Evolutionary conservation across 176 grass and related monocot species (phyloP).

Genomic region (Bothriochloa decipiens): DNA sequence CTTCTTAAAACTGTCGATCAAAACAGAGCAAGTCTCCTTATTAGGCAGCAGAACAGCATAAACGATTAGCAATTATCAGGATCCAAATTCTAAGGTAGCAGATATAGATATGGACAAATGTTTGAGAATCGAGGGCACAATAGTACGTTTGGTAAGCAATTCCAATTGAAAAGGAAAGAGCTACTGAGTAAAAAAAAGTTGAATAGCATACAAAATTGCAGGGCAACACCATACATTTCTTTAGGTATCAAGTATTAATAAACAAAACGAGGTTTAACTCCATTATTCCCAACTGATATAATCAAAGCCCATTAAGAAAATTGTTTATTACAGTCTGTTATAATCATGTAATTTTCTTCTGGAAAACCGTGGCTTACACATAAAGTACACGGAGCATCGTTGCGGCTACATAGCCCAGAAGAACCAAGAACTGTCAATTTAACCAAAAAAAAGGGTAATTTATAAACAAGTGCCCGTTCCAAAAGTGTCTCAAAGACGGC

Average conservation of each 20-base stretch:
- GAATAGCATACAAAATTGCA: neutral
- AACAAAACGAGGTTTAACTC: neutral
- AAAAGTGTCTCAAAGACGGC: neutral
- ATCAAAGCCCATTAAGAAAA: neutral
- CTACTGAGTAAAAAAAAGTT: neutral
- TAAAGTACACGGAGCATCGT: neutral
- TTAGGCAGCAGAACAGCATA: neutral
- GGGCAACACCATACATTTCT: neutral
- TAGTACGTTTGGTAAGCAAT: neutral
- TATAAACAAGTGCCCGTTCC: neutral
- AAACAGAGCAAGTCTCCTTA: slow-evolving; percentile 9
- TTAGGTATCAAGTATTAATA: neutral
- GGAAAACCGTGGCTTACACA: neutral
- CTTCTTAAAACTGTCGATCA: slow-evolving; percentile 22
- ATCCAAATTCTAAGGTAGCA: neutral
- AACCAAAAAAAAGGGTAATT: neutral
- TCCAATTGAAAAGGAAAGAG: neutral
- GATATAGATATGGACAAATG: neutral
- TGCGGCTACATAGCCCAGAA: neutral
- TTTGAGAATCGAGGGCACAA: neutral
- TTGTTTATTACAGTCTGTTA: neutral
- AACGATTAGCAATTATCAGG: neutral
- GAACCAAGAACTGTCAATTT: neutral
- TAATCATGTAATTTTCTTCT: neutral
- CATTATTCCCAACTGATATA: neutral